A percentile compares a stretch with the other conserved stretches of the same genome.
These are phyloP conservation scores for Puccinia novopanici DNA, from an alignment of 1,284 basidiomycete genomes.

Conservation along the genomic window DNA sequence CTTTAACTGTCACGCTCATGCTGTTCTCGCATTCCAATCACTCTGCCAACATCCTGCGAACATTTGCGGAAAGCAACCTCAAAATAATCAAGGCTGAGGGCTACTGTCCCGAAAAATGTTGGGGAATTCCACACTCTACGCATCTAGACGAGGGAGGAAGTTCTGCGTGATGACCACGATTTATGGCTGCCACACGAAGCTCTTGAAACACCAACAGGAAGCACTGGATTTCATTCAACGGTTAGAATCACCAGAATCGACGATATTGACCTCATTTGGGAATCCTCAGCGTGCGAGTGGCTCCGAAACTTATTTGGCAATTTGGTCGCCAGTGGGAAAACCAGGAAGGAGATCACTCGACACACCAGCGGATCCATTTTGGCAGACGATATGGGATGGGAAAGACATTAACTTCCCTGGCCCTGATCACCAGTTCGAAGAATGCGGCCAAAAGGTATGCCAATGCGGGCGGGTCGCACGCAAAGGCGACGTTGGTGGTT, in stretches of 20 bases:
- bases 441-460: background rate
- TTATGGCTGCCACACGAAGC: background rate
- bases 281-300: background rate
- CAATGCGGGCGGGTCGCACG: background rate
- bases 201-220: conserved; percentile 12
- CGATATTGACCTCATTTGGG: background rate
- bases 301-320: background rate
- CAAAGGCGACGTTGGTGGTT: conserved; percentile 9
- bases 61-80: background rate
- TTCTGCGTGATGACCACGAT: background rate
- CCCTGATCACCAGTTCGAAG: background rate
- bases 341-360: background rate
- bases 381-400: conserved; percentile 9
- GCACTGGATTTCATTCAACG: conserved; percentile 13
- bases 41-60: background rate
- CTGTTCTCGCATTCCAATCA: background rate
- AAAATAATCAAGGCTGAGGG: background rate
- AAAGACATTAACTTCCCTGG: conserved; percentile 18
- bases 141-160: background rate
- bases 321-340: background rate
- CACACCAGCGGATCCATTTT: background rate
- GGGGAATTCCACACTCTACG: too few relatives aligned
- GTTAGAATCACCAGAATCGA: too few relatives aligned
- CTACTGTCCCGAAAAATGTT: conserved; percentile 15
- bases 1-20: background rate